Evolutionary conservation across 1,139 yeast species (phyloP), one percentile per base, ranked within the genome.

Genomic region (Yamadazyma sp.): DNA sequence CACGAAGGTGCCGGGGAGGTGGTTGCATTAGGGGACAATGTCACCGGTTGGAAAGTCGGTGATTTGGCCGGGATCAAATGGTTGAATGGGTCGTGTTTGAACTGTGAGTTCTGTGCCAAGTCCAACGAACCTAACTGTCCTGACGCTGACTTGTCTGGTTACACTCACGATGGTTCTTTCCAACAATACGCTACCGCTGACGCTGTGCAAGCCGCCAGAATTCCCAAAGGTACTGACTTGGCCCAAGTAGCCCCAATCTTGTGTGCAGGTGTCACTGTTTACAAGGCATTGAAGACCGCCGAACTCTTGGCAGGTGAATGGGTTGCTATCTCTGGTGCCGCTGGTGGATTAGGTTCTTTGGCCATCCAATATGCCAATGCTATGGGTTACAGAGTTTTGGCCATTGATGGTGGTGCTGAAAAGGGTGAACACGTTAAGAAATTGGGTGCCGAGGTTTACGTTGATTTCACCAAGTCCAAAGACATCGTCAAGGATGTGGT

Each of bases 1-100:
- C 91, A 83, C 60, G 91, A 83, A 67, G 92, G 92, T 69, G 88
- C 88, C 30, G 91, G 91, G 64, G 76, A 77, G 27, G 89, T 83
- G 50, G 89, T 83, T 39, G 88, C 76, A 33, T 68, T 77, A 61
- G 91, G 91, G 52, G 70, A 70, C 32, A 76, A 78, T 53, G 91
- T 83, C 41, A 71, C 61, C 33, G 81, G 82, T 51, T 83, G 83
- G 71, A 69, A 82, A 57, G 64, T 82, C 45, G 89, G 89, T 58
- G 88, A 83, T 54, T 69, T 58, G 28, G 89, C 88, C 18, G 89
- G 89, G 64, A 71, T 83, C 56, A 83, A 83, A 62, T 83, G 88
- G 89, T 66, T 83, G 57, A 82, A 83, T 58, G 82, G 86, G 46
- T 80, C 87, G 10, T 83, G 89, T 67, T 62, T 79, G 69, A 60